These are phyloP conservation scores for Starmerella stellata DNA, from an alignment of 805 yeast species.

Conservation along the genomic window DNA sequence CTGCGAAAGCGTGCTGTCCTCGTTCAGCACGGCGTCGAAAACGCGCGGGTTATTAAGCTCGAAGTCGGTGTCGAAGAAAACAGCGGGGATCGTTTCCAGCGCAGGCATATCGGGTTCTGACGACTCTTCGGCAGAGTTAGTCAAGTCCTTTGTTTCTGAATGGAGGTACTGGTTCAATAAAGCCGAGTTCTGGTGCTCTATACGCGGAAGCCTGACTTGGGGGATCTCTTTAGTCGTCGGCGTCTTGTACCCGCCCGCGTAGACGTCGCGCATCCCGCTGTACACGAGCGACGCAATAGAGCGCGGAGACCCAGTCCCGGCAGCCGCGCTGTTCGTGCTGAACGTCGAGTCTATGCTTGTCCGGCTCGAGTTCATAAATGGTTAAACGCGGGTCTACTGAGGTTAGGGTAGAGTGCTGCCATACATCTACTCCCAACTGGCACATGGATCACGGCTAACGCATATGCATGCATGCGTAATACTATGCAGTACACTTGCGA, in stretches of 20 bases:
- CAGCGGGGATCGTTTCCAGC: slow-evolving; percentile 38
- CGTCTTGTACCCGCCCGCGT: slow-evolving; percentile 22
- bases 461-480: too few relatives aligned
- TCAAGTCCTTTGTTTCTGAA: too few relatives aligned
- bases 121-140: neutral
- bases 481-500: too few relatives aligned
- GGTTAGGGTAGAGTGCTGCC: too few relatives aligned
- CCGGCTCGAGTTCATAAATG: slow-evolving; percentile 6
- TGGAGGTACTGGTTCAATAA: slow-evolving; percentile 30
- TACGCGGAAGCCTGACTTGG: slow-evolving; percentile 44
- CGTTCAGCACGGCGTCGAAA: slow-evolving; percentile 51
- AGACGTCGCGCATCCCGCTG: slow-evolving; percentile 27
- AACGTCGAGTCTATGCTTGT: slow-evolving; percentile 8
- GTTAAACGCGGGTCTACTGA: too few relatives aligned
- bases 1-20: slow-evolving; percentile 37
- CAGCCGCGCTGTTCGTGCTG: neutral
- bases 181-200: slow-evolving; percentile 29
- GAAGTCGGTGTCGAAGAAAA: slow-evolving; percentile 51
- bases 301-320: slow-evolving; percentile 26
- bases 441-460: too few relatives aligned
- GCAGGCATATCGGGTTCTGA: slow-evolving; percentile 1
- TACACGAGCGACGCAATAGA: slow-evolving; percentile 62
- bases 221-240: slow-evolving; percentile 81
- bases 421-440: too few relatives aligned
- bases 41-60: slow-evolving; percentile 75